Evolutionary conservation across 108 stramenopile species (phyloP).

Genomic region (Pseudonitzschia pungens): DNA sequence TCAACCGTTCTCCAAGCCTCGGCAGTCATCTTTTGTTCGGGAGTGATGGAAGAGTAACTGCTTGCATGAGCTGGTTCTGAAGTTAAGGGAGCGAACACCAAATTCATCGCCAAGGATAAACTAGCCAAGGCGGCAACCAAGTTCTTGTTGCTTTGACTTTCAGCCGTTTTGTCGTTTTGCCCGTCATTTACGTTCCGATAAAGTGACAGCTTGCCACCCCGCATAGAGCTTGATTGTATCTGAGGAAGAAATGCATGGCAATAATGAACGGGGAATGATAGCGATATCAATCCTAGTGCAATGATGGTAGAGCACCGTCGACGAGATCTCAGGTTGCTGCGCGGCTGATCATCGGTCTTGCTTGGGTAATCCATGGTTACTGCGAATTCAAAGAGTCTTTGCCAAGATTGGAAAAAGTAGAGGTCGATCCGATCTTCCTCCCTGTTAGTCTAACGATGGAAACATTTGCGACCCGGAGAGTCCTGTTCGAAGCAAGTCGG

Average conservation of each 20-base stretch:
- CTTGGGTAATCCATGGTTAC: no score
- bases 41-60: slow-evolving; percentile 67
- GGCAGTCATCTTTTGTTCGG: slow-evolving; percentile 78
- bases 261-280: slow-evolving; percentile 1
- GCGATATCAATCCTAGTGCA: neutral
- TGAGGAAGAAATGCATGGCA: slow-evolving; percentile 7
- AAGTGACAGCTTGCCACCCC: neutral
- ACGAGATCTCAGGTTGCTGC: neutral
- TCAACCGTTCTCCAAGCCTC: slow-evolving; percentile 89
- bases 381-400: no score
- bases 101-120: slow-evolving; percentile 4
- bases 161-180: neutral
- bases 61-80: slow-evolving; percentile 33
- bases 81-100: neutral
- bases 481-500: no score
- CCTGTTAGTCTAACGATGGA: no score
- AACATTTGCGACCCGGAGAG: no score
- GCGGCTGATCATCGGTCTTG: no score
- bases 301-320: neutral
- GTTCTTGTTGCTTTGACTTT: neutral
- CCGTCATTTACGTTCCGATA: neutral
- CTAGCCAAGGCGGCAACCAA: neutral
- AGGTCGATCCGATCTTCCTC: no score
- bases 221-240: neutral
- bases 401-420: no score